These are phyloP conservation scores for Begonia loranthoides DNA, from an alignment of 306 rosid genomes.

Conservation along the genomic window DNA sequence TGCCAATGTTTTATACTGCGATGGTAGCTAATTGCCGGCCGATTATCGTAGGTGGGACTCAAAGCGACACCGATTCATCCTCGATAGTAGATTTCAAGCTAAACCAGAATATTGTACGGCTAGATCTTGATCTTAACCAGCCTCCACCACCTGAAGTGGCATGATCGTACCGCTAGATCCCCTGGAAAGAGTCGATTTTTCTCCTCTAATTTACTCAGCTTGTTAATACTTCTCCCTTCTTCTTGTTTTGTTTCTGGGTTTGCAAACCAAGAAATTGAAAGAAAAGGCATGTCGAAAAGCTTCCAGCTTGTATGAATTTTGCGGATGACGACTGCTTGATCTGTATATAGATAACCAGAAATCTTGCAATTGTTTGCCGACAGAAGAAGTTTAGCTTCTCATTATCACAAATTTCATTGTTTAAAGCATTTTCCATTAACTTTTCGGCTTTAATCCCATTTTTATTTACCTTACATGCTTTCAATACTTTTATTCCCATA, in stretches of 20 bases:
- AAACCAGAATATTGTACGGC: conserved; percentile 11
- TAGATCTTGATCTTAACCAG: conserved; percentile 64
- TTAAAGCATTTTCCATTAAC: too few species aligned
- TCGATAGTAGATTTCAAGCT: conserved; percentile 35
- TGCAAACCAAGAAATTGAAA: not conserved
- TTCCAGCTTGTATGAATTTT: not conserved
- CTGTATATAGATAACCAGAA: not conserved
- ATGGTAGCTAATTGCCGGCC: conserved; percentile 5
- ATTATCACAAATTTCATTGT: too few species aligned
- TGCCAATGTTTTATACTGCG: conserved; percentile 20
- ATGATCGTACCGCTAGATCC: conserved; percentile 11
- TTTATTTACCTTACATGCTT: too few species aligned
- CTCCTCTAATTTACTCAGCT: not conserved
- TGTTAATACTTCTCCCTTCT: not conserved
- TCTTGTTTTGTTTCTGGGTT: not conserved
- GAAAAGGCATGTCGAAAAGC: not conserved
- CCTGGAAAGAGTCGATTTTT: not conserved
- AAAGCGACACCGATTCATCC: conserved; percentile 43
- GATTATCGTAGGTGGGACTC: conserved; percentile 4
- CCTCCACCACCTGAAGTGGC: conserved; percentile 55
- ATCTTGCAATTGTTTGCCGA: too few species aligned
- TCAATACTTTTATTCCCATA: too few species aligned
- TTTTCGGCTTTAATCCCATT: too few species aligned
- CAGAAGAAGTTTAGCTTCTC: too few species aligned
- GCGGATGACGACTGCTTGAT: not conserved